A percentile compares a stretch with the other conserved stretches of the same genome.
Conservation (phyloP, 23 red algal genomes). For the Gracilaria caudata region DNA sequence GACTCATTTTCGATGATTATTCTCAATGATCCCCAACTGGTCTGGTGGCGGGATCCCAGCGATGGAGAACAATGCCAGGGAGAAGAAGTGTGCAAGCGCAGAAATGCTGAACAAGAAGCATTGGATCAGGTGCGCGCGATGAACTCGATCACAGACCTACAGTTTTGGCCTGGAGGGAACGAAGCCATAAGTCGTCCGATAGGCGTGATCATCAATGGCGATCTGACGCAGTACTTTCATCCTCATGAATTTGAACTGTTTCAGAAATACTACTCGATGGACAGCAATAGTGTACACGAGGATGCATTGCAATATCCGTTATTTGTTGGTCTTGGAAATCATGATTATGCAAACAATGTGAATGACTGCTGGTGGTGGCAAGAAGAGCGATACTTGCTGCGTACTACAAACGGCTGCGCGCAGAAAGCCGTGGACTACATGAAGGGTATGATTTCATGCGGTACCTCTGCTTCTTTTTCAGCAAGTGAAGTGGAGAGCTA, state of each 20-base stretch:
- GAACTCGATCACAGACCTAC: neutral
- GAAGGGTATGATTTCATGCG: neutral
- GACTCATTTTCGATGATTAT: slow-evolving; percentile 20
- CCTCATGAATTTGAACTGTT: slow-evolving; percentile 21
- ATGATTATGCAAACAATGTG: slow-evolving; percentile 32
- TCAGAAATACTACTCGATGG: neutral
- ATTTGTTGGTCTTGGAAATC: slow-evolving; percentile 16
- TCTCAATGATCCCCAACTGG: slow-evolving; percentile 1
- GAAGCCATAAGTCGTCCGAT: neutral
- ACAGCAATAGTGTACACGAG: neutral
- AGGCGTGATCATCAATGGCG: slow-evolving; percentile 11
- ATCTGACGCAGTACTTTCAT: slow-evolving; percentile 34
- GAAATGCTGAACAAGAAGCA: neutral
- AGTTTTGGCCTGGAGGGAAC: neutral
- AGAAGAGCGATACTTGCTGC: neutral
- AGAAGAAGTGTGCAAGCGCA: neutral
- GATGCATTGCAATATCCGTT: neutral
- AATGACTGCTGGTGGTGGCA: neutral
- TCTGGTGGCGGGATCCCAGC: slow-evolving; percentile 15
- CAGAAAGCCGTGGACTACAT: slow-evolving; percentile 10
- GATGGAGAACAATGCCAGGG: neutral
- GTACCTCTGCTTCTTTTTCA: neutral
- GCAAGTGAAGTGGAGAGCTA: neutral
- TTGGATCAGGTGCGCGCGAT: slow-evolving; percentile 11
- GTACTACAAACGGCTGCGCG: neutral